Percentiles rank a stretch among this genome's conserved stretches.
Evolutionary conservation across 2,329 filamentous ascomycete genomes (phyloP).

Genomic region (Clonostachys byssicola): DNA sequence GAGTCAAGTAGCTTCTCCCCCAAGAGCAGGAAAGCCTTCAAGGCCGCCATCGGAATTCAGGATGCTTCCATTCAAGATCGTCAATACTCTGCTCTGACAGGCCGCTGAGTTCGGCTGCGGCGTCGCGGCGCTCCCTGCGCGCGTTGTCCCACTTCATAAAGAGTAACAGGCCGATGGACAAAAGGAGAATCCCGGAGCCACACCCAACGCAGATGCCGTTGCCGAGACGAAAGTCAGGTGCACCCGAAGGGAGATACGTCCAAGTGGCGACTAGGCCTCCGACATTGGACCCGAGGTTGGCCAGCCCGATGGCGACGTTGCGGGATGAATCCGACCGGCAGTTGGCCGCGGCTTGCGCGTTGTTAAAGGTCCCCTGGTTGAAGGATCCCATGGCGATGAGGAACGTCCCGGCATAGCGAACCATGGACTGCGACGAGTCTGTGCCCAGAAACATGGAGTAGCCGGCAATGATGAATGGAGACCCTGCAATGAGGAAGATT

Average conservation of each 20-base stretch:
- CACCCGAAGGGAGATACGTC: conserved; percentile 7
- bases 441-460: neutral
- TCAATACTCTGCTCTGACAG: conserved; percentile 2
- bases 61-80: conserved; percentile 9
- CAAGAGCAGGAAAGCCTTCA: neutral
- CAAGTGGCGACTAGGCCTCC: conserved; percentile 9
- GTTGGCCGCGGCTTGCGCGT: no score
- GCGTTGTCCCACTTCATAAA: conserved; percentile 9
- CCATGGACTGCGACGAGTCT: no score
- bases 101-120: conserved; percentile 4
- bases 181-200: conserved; percentile 2
- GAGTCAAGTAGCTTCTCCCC: no score
- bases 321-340: no score
- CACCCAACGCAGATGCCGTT: conserved; percentile 8
- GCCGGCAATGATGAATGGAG: conserved; percentile 3
- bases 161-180: conserved; percentile 1
- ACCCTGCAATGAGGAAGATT: conserved; percentile 5
- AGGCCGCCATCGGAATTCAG: conserved; percentile 8
- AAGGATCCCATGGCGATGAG: no score
- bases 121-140: neutral
- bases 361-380: no score
- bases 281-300: conserved; percentile 1
- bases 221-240: conserved; percentile 6
- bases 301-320: neutral
- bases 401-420: no score